Base-by-base conservation (phyloP, 1,284 basidiomycete species). In the Ganoderma lucidum region DNA sequence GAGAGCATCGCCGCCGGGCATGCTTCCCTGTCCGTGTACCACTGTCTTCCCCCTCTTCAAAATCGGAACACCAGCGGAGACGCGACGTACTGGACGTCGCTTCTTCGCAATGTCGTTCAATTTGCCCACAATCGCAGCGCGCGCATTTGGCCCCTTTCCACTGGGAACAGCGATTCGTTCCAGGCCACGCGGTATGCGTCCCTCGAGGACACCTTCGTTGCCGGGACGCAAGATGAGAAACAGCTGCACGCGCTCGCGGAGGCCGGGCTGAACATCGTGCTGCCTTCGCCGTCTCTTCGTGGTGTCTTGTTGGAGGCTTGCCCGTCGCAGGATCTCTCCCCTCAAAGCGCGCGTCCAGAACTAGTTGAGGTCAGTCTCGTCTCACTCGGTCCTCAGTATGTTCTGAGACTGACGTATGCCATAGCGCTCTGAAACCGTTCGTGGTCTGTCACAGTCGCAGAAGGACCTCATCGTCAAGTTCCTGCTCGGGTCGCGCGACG, bases 391-490 rank as follows among this genome's bases (percentile, higher is more conserved):
- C 41, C n/a, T 62, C 28, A 23, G 15, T 62, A 3, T 17, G 9
- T 30, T 45, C 41, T 28, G 28, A 42, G 8, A 37, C 41, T 62
- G 14, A 62, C 8, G 42, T 30, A 23, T 17, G 8, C 12, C 23
- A 12, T 41, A 62, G 60, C 4, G 19, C 45, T 55, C 28, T 14
- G n/a, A 35, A 6, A 35, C 23, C 12, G 17, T 64, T 28, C 17
- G 30, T 2, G 23, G 19, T 28, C 39, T 69, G 35, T 2, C 37
- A 9, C 30, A 48, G 8, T 5, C 6, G 17, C 35, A 62, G 41
- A 70, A 61, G 41, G 44, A 68, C 19, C n/a, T 30, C 10, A 62
- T 72, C 41, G 32, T 70, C 17, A 28, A 59, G 19, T 72, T 70
- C 44, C 61, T 72, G 10, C 55, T 70, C 17, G 42, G 55, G 48